These are phyloP conservation scores for Cadophora sp. DNA, from an alignment of 2,329 filamentous ascomycete species.

Conservation along the genomic window DNA sequence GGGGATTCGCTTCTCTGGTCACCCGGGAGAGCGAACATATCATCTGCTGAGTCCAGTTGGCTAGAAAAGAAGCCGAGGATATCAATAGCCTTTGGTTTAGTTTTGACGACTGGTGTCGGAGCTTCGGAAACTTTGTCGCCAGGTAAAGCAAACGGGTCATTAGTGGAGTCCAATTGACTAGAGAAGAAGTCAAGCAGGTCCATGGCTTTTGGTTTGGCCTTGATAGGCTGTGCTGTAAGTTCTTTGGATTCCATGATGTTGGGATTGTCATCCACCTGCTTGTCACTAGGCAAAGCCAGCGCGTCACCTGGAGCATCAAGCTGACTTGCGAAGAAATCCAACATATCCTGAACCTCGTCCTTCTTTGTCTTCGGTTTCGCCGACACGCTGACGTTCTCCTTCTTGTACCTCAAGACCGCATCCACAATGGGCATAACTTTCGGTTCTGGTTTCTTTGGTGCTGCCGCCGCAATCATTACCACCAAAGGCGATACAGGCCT, in stretches of 20 bases:
- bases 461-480: neutral
- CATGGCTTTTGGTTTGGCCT: slow-evolving; percentile 4
- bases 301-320: neutral
- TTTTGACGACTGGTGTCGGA: neutral
- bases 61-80: slow-evolving; percentile 22
- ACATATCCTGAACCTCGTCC: slow-evolving; percentile 16
- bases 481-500: neutral
- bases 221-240: neutral
- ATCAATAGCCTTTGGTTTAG: slow-evolving; percentile 9
- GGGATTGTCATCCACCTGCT: neutral
- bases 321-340: slow-evolving; percentile 24
- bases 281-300: neutral
- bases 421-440: slow-evolving; percentile 11
- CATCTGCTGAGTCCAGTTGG: slow-evolving; percentile 5
- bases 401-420: slow-evolving; percentile 2
- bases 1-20: neutral
- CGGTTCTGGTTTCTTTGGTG: neutral
- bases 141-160: neutral
- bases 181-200: slow-evolving; percentile 9
- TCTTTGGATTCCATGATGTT: neutral
- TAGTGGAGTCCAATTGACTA: slow-evolving; percentile 1
- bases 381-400: neutral
- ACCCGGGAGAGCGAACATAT: slow-evolving; percentile 7
- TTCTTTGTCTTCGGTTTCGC: neutral
- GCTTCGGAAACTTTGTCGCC: neutral